Base-by-base conservation (phyloP, 2,329 filamentous ascomycete species). In the Fusarium sp. region DNA sequence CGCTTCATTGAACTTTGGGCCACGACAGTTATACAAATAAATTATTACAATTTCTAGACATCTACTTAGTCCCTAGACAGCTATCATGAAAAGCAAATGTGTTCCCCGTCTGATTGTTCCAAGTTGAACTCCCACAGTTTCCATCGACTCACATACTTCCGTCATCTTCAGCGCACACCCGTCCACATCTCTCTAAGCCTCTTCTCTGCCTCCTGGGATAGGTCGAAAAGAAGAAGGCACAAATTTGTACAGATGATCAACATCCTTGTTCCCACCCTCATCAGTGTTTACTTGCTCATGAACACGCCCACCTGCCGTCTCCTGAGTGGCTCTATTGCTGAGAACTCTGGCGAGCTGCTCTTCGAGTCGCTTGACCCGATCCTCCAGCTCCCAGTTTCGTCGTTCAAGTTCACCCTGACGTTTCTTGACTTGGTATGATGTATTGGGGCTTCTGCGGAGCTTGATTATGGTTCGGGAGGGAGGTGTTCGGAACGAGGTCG, bases 291-390 rank as follows among this genome's bases (percentile, higher is more conserved):
- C 42, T 47, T 47, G 42, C 42, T 47, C 42, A 8, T 47, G 42
- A 52, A 29, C 24, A 14, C 27, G 3, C 29, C 27, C 18, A 31
- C 9, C 11, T n/a, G 2, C 6, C 11, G 2, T 4, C 18, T 54
- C 6, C 18, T 54, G 18, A 5, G 24, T 14, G 18, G 3, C n/a
- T 3, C 29, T 11, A 7, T 14, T 2, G 11, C 10, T 11, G 4
- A 71, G 50, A 18, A 72, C 27, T 27, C 34, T 38, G 2, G 50
- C 18, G 10, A 77, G 38, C 4, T 74, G 47, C 10, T 66, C 59
- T 20, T 77, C 76, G 4, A 77, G 42, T 16, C 35, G 56, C 18
- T 60, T 11, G 13, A 77, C 59, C 2, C 73, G 57, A 11, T 40
- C 65, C 4, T 77, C 73, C 2, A 77, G 31, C 13, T 71, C 58